Evolutionary conservation across 495 filamentous ascomycete species (phyloP).

Genomic region (Xylaria acuta): DNA sequence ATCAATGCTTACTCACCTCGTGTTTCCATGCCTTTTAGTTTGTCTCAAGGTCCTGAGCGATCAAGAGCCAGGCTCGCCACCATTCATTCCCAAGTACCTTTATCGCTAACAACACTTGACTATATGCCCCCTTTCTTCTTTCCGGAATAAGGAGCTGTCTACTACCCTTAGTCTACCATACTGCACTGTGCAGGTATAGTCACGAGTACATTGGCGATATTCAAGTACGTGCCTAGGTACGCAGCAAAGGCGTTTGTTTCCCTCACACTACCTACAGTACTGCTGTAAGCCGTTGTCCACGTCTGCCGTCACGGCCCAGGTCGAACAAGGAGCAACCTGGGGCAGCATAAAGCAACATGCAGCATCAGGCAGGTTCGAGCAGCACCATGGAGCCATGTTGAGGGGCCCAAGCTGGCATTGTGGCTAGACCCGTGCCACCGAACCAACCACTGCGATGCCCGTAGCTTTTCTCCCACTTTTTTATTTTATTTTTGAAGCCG

Average conservation of each 20-base stretch:
- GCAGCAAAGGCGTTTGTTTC: neutral
- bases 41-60: neutral
- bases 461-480: slow-evolving; percentile 12
- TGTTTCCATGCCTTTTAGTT: neutral
- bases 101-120: neutral
- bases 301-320: neutral
- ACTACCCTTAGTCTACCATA: neutral
- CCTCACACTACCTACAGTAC: neutral
- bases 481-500: slow-evolving; percentile 18
- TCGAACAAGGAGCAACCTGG: slow-evolving; percentile 19
- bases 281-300: slow-evolving; percentile 13
- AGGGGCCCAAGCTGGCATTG: slow-evolving; percentile 14
- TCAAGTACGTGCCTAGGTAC: neutral
- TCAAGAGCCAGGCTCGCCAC: neutral
- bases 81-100: slow-evolving; percentile 1
- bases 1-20: too few relatives aligned
- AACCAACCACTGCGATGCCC: slow-evolving; percentile 8
- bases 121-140: neutral
- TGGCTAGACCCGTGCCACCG: slow-evolving; percentile 18
- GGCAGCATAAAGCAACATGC: slow-evolving; percentile 14
- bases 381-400: slow-evolving; percentile 17
- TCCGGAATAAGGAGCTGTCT: neutral
- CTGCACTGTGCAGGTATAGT: neutral
- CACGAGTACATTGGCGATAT: neutral
- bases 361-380: slow-evolving; percentile 1